Evolutionary conservation across 2,329 filamentous ascomycete genomes (phyloP).

Genomic region (Apiospora rasikravindrae): DNA sequence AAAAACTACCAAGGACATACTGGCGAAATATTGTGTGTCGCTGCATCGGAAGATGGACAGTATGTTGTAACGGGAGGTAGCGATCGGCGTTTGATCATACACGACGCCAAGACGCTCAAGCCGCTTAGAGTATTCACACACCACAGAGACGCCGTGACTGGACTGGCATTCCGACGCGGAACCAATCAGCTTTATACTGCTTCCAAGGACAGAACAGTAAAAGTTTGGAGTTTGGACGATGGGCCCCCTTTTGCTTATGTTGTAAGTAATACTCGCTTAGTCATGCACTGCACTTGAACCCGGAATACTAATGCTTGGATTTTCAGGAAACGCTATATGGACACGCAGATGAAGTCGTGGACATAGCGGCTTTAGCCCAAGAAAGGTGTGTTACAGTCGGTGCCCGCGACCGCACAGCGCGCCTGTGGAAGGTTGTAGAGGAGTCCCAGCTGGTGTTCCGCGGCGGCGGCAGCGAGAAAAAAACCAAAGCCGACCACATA

Average conservation of each 20-base stretch:
- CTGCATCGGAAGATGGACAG: slow-evolving; percentile 86
- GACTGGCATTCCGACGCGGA: slow-evolving; percentile 82
- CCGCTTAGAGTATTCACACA: slow-evolving; percentile 87
- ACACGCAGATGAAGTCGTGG: slow-evolving; percentile 89
- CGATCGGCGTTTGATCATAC: slow-evolving; percentile 85
- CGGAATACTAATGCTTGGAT: not conserved
- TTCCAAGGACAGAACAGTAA: slow-evolving; percentile 90
- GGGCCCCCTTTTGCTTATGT: slow-evolving; percentile 72
- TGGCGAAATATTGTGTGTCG: slow-evolving; percentile 79
- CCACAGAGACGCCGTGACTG: slow-evolving; percentile 86
- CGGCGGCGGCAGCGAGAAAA: slow-evolving; percentile 67
- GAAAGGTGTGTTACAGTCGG: slow-evolving; percentile 93
- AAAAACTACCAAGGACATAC: slow-evolving; percentile 77
- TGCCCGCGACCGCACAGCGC: slow-evolving; percentile 86
- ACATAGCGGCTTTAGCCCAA: slow-evolving; percentile 80
- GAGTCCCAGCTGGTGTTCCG: slow-evolving; percentile 96
- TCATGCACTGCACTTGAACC: not conserved
- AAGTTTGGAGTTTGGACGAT: slow-evolving; percentile 93
- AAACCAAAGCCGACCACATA: slow-evolving; percentile 45
- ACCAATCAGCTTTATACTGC: slow-evolving; percentile 93
- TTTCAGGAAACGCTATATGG: slow-evolving; percentile 84
- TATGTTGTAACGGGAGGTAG: slow-evolving; percentile 89
- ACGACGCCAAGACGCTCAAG: slow-evolving; percentile 80
- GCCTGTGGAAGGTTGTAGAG: slow-evolving; percentile 95
- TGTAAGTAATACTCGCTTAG: not conserved